Evolutionary conservation across 768 basidiomycete species (phyloP).

Genomic region (Tricholoma terreum): DNA sequence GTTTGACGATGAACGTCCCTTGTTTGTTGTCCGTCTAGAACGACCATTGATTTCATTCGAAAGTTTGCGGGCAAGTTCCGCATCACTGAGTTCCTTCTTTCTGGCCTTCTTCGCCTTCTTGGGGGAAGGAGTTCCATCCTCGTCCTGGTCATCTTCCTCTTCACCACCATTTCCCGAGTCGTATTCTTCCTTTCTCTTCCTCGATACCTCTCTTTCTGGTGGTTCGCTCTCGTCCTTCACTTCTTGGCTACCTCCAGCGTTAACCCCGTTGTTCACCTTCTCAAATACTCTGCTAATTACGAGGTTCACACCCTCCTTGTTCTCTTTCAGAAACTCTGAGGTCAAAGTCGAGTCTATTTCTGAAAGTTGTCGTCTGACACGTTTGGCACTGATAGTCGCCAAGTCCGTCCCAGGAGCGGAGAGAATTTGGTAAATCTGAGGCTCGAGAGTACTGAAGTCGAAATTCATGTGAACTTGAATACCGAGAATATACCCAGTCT

Average conservation of each 20-base stretch:
- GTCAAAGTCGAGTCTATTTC: slow-evolving; percentile 54
- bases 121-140: slow-evolving; percentile 31
- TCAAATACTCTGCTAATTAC: slow-evolving; percentile 69
- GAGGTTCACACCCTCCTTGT: slow-evolving; percentile 66
- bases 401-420: slow-evolving; percentile 76
- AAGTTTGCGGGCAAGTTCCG: slow-evolving; percentile 66
- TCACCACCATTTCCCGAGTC: slow-evolving; percentile 27
- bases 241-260: slow-evolving; percentile 27
- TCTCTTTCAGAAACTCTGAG: slow-evolving; percentile 56
- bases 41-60: slow-evolving; percentile 68
- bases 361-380: slow-evolving; percentile 73
- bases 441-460: slow-evolving; percentile 54
- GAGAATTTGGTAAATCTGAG: slow-evolving; percentile 65
- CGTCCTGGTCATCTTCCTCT: slow-evolving; percentile 32
- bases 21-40: slow-evolving; percentile 44
- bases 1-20: slow-evolving; percentile 35
- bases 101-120: slow-evolving; percentile 51
- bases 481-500: slow-evolving; percentile 11
- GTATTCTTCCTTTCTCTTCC: slow-evolving; percentile 38
- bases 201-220: slow-evolving; percentile 23
- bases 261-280: slow-evolving; percentile 43
- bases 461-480: slow-evolving; percentile 41
- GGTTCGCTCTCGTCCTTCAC: slow-evolving; percentile 26
- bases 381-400: slow-evolving; percentile 80
- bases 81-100: slow-evolving; percentile 61